phyloP scores from a whole-genome alignment of 2,329 filamentous ascomycete species.

The Ophiostoma ips region DNA sequence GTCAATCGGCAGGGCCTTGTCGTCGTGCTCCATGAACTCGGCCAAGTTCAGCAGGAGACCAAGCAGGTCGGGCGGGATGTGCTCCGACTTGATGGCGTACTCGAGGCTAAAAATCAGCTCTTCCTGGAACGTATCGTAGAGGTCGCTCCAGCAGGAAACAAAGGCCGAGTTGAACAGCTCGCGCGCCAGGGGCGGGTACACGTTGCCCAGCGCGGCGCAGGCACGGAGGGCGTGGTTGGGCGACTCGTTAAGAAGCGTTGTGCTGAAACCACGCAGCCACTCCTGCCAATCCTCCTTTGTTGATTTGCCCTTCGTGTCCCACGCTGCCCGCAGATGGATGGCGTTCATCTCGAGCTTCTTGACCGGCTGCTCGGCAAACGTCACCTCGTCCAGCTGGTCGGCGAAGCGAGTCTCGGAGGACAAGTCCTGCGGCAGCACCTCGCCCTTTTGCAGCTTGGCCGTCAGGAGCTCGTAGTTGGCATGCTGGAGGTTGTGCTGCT shows the following conservation, averaged over 20 bases:
- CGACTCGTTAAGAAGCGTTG: slow-evolving; percentile 86
- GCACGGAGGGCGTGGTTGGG: slow-evolving; percentile 90
- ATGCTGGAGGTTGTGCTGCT: slow-evolving; percentile 68
- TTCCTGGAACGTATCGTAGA: slow-evolving; percentile 94
- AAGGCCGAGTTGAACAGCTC: slow-evolving; percentile 98
- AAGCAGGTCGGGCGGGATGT: slow-evolving; percentile 89
- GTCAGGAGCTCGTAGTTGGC: slow-evolving; percentile 86
- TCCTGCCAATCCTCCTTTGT: slow-evolving; percentile 99
- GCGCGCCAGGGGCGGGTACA: slow-evolving; percentile 80
- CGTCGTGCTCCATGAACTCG: slow-evolving; percentile 99
- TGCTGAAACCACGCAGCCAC: slow-evolving; percentile 94
- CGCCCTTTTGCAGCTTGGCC: slow-evolving; percentile 84
- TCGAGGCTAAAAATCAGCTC: slow-evolving; percentile 94
- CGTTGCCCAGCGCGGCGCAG: slow-evolving; percentile 79
- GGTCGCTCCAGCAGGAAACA: slow-evolving; percentile 95
- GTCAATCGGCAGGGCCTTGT: slow-evolving; percentile 95
- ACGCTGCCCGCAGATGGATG: slow-evolving; percentile 90
- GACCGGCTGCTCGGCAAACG: slow-evolving; percentile 61
- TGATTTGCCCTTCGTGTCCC: slow-evolving; percentile 93
- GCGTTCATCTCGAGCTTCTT: slow-evolving; percentile 97
- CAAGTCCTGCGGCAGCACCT: slow-evolving; percentile 86
- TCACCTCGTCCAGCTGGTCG: slow-evolving; percentile 64
- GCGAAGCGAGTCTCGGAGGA: slow-evolving; percentile 73
- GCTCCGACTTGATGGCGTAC: slow-evolving; percentile 83
- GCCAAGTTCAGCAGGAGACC: slow-evolving; percentile 90